A percentile compares a stretch with the other conserved stretches of the same genome.
phyloP scores from a whole-genome alignment of 306 rosid species.

The Vigna trinervia region DNA sequence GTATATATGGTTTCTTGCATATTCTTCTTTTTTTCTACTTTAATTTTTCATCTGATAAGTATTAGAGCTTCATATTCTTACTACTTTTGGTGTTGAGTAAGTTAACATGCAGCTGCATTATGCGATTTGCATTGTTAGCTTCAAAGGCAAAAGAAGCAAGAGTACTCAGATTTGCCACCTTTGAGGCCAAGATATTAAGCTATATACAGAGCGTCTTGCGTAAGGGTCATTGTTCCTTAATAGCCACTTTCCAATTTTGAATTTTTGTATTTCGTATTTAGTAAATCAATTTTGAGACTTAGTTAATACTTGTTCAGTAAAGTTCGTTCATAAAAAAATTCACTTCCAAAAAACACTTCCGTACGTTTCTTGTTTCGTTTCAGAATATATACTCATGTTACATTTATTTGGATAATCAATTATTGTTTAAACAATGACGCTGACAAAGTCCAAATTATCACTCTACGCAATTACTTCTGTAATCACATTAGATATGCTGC shows the following conservation, averaged over 20 bases:
- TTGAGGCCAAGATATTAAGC: slow-evolving; percentile 3
- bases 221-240: slow-evolving; percentile 19
- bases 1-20: slow-evolving; percentile 24
- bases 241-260: slow-evolving; percentile 15
- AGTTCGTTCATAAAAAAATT: no score
- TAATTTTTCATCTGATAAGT: slow-evolving; percentile 38
- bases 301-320: neutral
- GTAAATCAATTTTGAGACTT: slow-evolving; percentile 10
- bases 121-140: slow-evolving; percentile 30
- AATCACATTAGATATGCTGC: no score
- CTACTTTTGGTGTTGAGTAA: slow-evolving; percentile 34
- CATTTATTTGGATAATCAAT: neutral
- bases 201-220: slow-evolving; percentile 14
- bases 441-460: no score
- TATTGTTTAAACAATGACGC: neutral
- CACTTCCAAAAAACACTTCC: neutral
- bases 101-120: neutral
- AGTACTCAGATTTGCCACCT: slow-evolving; percentile 14
- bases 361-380: neutral
- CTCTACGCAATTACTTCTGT: no score
- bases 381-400: neutral
- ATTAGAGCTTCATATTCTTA: slow-evolving; percentile 38
- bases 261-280: neutral
- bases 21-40: slow-evolving; percentile 48
- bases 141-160: slow-evolving; percentile 12